Evolutionary conservation across 805 yeast genomes (phyloP).

Genomic region (Starmerella sp.): DNA sequence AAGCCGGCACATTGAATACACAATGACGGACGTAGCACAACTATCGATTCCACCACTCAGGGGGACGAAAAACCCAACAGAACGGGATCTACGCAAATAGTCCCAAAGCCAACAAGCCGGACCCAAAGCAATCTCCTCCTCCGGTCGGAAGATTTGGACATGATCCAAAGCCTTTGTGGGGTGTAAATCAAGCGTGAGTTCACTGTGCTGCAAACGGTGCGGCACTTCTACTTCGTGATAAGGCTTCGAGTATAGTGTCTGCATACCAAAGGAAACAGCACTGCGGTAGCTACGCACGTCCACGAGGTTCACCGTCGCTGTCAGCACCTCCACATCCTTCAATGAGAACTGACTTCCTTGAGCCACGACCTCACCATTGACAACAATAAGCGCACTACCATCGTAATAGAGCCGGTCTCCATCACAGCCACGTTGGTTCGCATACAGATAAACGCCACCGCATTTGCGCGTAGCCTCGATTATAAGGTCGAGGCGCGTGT

Average conservation of each 20-base stretch:
- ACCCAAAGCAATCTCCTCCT: constrained; percentile 93
- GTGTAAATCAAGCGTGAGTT: constrained; percentile 4
- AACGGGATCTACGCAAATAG: constrained; percentile 77
- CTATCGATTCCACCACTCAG: constrained; percentile 96
- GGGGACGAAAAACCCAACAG: constrained; percentile 88
- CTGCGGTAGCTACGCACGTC: constrained; percentile 78
- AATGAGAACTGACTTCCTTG: constrained; percentile 88
- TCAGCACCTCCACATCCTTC: constrained; percentile 82
- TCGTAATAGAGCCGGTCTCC: constrained; percentile 96
- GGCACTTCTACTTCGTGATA: constrained; percentile 20
- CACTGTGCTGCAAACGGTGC: background rate
- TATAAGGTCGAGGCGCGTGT: constrained; percentile 73
- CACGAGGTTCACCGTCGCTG: constrained; percentile 91
- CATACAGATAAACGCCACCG: constrained; percentile 88
- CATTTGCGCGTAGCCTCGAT: constrained; percentile 89
- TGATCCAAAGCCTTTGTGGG: constrained; percentile 6
- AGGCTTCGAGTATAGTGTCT: constrained; percentile 32
- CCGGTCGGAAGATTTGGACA: constrained; percentile 59
- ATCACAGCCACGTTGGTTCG: constrained; percentile 96
- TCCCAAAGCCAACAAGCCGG: constrained; percentile 99
- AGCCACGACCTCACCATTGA: constrained; percentile 83
- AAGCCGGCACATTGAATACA: constrained; percentile 84
- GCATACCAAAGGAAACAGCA: constrained; percentile 61
- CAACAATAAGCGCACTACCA: constrained; percentile 90
- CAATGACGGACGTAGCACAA: constrained; percentile 93